Conservation (phyloP, 495 filamentous ascomycete genomes). For the Neurospora hispaniola region DNA sequence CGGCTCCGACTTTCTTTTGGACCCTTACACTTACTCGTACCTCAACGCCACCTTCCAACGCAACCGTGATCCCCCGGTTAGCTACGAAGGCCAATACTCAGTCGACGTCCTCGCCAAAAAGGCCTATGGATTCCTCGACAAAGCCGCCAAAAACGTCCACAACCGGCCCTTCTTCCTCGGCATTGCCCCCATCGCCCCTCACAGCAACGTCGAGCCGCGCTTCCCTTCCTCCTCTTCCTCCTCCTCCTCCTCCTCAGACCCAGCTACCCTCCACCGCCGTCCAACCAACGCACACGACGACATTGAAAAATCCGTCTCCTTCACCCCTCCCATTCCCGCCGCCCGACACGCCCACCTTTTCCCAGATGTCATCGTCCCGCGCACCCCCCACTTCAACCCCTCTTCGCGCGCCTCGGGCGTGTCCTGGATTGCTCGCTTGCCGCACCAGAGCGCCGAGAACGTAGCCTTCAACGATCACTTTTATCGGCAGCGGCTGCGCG, state of each 20-base stretch:
- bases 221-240: background rate
- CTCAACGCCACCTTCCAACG: constrained; percentile 56
- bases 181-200: constrained; percentile 57
- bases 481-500: constrained; percentile 51
- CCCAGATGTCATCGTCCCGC: constrained; percentile 34
- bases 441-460: constrained; percentile 40
- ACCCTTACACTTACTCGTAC: constrained; percentile 64
- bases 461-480: constrained; percentile 59
- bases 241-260: background rate
- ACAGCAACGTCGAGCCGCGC: constrained; percentile 38
- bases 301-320: constrained; percentile 15
- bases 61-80: constrained; percentile 47
- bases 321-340: constrained; percentile 43
- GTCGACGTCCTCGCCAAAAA: constrained; percentile 55
- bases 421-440: constrained; percentile 49
- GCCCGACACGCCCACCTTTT: constrained; percentile 40
- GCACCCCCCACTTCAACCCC: constrained; percentile 45
- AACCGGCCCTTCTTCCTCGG: constrained; percentile 53
- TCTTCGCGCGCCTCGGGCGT: constrained; percentile 40
- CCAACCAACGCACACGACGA: background rate
- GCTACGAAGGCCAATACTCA: constrained; percentile 46
- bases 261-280: background rate
- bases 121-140: constrained; percentile 52
- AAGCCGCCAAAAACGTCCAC: constrained; percentile 38
- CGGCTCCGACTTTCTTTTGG: constrained; percentile 55